Conservation (phyloP, 2,329 filamentous ascomycete species). For the Penicillium sp. region DNA sequence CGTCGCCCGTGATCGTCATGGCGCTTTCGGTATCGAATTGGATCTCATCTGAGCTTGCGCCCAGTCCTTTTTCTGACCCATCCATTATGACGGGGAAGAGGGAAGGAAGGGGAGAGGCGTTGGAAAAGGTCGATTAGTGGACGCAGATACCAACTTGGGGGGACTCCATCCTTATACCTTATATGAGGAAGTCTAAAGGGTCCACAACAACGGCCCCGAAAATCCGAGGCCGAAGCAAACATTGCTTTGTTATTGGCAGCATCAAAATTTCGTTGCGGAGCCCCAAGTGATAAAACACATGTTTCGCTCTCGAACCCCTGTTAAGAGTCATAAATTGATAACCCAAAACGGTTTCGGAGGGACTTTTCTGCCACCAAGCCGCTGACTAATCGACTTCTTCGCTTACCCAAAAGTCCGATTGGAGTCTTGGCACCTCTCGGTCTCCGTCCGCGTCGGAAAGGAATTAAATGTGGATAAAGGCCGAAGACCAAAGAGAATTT, state of each 20-base stretch:
- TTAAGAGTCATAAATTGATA: background rate
- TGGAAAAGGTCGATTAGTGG: background rate
- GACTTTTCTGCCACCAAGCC: background rate
- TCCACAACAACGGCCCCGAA: background rate
- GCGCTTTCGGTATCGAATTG: slow-evolving; percentile 32
- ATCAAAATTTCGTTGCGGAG: background rate
- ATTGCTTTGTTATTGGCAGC: background rate
- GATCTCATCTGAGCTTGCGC: slow-evolving; percentile 13
- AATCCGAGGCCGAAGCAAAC: background rate
- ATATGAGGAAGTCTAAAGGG: background rate
- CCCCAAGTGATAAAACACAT: background rate
- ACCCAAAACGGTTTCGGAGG: background rate
- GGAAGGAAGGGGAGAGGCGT: too few relatives aligned
- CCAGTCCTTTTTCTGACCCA: slow-evolving; percentile 5
- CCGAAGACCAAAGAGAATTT: background rate
- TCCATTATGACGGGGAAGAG: slow-evolving; percentile 6
- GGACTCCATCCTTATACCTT: slow-evolving; percentile 3
- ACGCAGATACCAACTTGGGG: background rate
- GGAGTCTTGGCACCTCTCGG: background rate
- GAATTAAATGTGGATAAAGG: background rate
- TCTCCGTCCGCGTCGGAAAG: background rate
- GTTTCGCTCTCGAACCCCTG: background rate
- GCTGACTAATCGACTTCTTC: background rate
- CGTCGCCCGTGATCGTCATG: slow-evolving; percentile 29
- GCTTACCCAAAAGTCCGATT: background rate